Evolutionary conservation across 805 yeast genomes (phyloP).

Genomic region (Lachancea nothofagi): DNA sequence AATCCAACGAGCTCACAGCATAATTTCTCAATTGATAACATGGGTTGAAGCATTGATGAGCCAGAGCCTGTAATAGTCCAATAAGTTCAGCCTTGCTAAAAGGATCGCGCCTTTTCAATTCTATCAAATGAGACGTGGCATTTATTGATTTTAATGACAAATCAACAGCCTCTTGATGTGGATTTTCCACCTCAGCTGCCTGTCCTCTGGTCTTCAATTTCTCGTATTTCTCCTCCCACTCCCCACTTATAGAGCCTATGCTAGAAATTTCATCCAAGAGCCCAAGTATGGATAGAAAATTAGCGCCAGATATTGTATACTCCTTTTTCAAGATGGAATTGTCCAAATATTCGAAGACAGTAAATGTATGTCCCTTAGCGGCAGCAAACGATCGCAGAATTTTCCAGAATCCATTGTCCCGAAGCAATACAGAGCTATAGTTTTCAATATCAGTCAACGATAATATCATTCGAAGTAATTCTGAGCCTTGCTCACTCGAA

Average conservation of each 20-base stretch:
- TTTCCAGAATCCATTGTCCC: constrained; percentile 53
- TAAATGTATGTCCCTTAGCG: constrained; percentile 37
- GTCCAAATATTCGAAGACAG: constrained; percentile 45
- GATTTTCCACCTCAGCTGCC: constrained; percentile 40
- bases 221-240: constrained; percentile 57
- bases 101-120: constrained; percentile 27
- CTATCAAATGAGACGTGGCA: constrained; percentile 50
- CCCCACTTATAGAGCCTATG: constrained; percentile 73
- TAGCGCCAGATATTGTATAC: constrained; percentile 39
- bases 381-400: constrained; percentile 45
- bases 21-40: constrained; percentile 67
- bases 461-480: constrained; percentile 41
- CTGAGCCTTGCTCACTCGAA: constrained; percentile 40
- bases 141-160: constrained; percentile 57
- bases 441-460: constrained; percentile 27
- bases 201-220: constrained; percentile 40
- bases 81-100: constrained; percentile 34
- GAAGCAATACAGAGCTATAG: constrained; percentile 37
- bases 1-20: constrained; percentile 59
- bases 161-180: constrained; percentile 49
- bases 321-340: constrained; percentile 31
- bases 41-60: constrained; percentile 86
- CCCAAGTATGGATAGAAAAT: constrained; percentile 64
- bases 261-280: constrained; percentile 74
- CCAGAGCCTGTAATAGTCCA: constrained; percentile 74